A percentile compares a stretch with the other conserved stretches of the same genome.
Evolutionary conservation across 106 monocot genomes (phyloP).

Genomic region (Apostasia ramifera): DNA sequence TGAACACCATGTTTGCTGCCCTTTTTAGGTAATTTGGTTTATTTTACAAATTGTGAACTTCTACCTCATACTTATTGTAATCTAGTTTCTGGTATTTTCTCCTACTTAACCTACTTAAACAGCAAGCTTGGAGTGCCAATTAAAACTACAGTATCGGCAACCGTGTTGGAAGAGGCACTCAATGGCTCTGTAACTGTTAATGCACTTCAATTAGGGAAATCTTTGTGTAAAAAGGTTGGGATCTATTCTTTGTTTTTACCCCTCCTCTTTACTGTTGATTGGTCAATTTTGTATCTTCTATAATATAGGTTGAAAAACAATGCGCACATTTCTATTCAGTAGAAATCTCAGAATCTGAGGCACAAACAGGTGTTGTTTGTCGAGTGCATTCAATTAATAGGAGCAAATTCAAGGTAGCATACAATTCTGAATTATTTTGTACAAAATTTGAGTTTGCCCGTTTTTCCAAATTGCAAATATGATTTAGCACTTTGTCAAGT

Average conservation of each 20-base stretch:
- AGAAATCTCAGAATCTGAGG: constrained; percentile 71
- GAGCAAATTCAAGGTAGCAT: constrained; percentile 91
- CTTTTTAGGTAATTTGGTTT: constrained; percentile 70
- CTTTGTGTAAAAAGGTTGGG: constrained; percentile 60
- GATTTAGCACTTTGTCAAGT: too few species aligned
- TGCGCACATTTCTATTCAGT: constrained; percentile 95
- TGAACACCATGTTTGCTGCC: constrained; percentile 97
- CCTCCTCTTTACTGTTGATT: background rate
- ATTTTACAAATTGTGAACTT: background rate
- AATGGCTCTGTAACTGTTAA: constrained; percentile 58
- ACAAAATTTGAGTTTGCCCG: too few species aligned
- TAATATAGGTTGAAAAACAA: constrained; percentile 87
- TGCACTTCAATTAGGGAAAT: constrained; percentile 50
- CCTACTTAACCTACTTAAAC: constrained; percentile 4
- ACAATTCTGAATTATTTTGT: background rate
- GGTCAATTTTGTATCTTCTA: constrained; percentile 4
- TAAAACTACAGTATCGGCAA: constrained; percentile 92
- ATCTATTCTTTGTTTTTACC: background rate
- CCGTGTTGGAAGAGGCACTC: constrained; percentile 93
- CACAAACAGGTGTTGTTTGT: constrained; percentile 74
- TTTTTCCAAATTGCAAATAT: too few species aligned
- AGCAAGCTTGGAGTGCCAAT: constrained; percentile 98
- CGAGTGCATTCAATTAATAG: constrained; percentile 82
- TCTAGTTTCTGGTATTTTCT: background rate
- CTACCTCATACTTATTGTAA: background rate